Evolutionary conservation across 495 filamentous ascomycete species (phyloP), one percentile per base, ranked within the genome.

Genomic region (Rostrohypoxylon terebratum): DNA sequence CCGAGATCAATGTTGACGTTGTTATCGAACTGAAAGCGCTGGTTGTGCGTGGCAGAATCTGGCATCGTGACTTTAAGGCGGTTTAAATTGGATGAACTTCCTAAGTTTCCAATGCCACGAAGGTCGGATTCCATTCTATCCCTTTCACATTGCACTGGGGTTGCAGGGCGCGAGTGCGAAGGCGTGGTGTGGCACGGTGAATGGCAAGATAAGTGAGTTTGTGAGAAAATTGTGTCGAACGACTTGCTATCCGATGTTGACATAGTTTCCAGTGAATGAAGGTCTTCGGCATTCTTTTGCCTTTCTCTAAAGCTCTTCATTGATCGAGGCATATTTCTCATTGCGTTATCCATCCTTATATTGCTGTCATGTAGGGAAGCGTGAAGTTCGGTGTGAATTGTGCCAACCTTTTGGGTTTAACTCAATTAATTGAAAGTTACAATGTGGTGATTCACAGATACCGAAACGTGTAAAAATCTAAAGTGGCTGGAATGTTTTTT

Each of bases 151-250:
- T 4, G 21, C 3, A 36, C 14, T 6, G 53, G 53, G 13, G 14
- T 57, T 20, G 53, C 20, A 8, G 53, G 53, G 11, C 53, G 53
- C 9, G 53, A 57, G 18, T 57, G 25, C 10, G 28, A 57, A 8
- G 53, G 53, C 7, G 53, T 57, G n/a, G 53, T 57, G 36, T 36
- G 53, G n/a, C 31, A 33, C 9, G 53, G 53, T n/a, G 53, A 36
- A 57, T 34, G 53, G 11, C 25, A 57, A 36, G 25, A 9, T 36
- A 34, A 18, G 21, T 34, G 25, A 14, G 7, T 36, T 8, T 11
- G 53, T 20, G 53, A 34, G 31, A 57, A 57, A 4, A 11, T 36
- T 16, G 53, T 36, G 10, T 57, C 53, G 20, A 20, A 57, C n/a
- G 53, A 57, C 31, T 36, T 51, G 23, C 18, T 51, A 51, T 51